These are phyloP conservation scores for Lentinula detonsa DNA, from an alignment of 768 basidiomycete species.

Conservation along the genomic window DNA sequence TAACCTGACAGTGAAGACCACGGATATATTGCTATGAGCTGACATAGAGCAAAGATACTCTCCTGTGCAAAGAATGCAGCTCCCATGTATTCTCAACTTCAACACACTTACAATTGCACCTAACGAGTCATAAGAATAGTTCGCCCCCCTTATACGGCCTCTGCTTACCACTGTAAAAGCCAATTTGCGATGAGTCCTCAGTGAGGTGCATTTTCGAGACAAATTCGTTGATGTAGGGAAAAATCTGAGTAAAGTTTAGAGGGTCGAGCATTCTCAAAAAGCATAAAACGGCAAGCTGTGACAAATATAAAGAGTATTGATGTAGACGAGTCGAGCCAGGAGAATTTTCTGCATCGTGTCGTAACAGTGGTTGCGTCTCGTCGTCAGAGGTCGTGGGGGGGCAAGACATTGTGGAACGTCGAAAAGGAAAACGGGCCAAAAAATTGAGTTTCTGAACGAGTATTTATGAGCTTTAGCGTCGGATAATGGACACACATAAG, in stretches of 20 bases:
- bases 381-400: constrained; percentile 1
- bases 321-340: constrained; percentile 7
- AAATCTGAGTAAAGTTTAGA: constrained; percentile 57
- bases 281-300: constrained; percentile 51
- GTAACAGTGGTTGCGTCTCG: constrained; percentile 21
- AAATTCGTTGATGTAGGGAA: constrained; percentile 69
- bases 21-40: constrained; percentile 54
- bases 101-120: neutral
- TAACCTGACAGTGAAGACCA: constrained; percentile 57
- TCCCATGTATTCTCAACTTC: too few relatives aligned
- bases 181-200: constrained; percentile 50
- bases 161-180: constrained; percentile 65
- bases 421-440: neutral
- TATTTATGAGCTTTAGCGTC: neutral
- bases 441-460: neutral
- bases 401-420: neutral
- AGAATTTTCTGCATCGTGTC: constrained; percentile 24
- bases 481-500: neutral
- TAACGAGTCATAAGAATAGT: neutral
- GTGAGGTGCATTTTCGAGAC: constrained; percentile 51
- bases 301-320: constrained; percentile 41
- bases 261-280: constrained; percentile 52
- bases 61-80: constrained; percentile 33
- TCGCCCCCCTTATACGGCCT: constrained; percentile 25
- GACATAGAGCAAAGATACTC: constrained; percentile 56